Conservation (phyloP, 2,329 filamentous ascomycete species). For the Exophiala alcalophila region DNA sequence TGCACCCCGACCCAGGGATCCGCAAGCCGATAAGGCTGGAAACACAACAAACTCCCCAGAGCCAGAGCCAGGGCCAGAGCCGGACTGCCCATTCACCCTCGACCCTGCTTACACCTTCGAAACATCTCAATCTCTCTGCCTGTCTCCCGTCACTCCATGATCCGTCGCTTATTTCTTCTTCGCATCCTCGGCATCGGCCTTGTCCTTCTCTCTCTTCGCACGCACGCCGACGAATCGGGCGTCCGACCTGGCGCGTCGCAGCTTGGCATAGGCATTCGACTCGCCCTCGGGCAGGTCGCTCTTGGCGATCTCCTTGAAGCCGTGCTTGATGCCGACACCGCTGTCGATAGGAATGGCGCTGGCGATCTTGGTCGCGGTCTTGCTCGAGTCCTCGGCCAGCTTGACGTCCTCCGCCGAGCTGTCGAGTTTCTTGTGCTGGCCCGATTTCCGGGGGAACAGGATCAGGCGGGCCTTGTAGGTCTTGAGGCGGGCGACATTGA, state of each 20-base stretch:
- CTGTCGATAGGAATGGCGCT: constrained; percentile 70
- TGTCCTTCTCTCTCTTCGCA: constrained; percentile 91
- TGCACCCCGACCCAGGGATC: no score
- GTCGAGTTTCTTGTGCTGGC: constrained; percentile 91
- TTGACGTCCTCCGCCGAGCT: constrained; percentile 79
- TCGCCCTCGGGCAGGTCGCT: constrained; percentile 74
- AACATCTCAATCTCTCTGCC: no score
- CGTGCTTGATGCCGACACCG: constrained; percentile 51
- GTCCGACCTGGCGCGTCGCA: constrained; percentile 81
- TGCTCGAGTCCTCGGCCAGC: constrained; percentile 60
- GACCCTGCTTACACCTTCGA: no score
- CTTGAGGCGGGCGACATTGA: constrained; percentile 97
- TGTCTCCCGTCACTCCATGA: not conserved
- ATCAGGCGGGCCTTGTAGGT: constrained; percentile 95
- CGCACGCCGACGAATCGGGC: constrained; percentile 76
- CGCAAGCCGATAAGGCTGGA: no score
- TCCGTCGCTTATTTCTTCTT: constrained; percentile 49
- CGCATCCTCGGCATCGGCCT: constrained; percentile 63
- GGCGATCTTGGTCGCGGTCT: constrained; percentile 53
- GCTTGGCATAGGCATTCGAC: constrained; percentile 80
- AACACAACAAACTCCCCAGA: not conserved
- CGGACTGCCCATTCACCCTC: no score
- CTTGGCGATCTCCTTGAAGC: constrained; percentile 74
- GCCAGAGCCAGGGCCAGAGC: no score
- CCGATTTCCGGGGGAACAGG: constrained; percentile 93